Base-by-base conservation (phyloP, 805 yeast species). In the Saccharomycopsis sp. region DNA sequence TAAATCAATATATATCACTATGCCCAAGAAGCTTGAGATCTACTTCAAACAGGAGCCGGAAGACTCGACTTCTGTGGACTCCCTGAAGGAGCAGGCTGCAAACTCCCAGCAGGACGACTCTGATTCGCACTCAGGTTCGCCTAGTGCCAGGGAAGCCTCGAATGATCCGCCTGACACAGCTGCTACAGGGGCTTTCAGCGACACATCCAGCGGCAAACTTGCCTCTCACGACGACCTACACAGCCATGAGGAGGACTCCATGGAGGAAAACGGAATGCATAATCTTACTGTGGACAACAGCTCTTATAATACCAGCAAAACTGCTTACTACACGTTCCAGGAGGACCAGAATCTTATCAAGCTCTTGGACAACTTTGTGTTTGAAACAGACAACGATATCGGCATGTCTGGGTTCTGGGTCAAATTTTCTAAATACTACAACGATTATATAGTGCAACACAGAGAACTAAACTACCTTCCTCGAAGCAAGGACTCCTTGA, bases 331-430 rank as follows among this genome's bases (percentile, higher is more conserved):
- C 41, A 50, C 55, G 14, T 34, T 51, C n/a, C 52, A 50, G n/a
- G 61, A 58, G 52, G 61, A 58, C 52, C 22, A 35, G 20, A 52
- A 50, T 55, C 42, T 58, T 15, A 56, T 58, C 5, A 44, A 52
- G 15, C 44, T 55, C 42, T 44, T 58, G 38, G 42, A 23, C 19
- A 42, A 49, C 20, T 58, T 54, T 38, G 51, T 47, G 14, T 14
- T 22, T 19, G 24, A 35, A 12, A 47, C 53, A 12, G 38, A 41
- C 5, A 55, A 42, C 17, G 61, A 55, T n/a, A 56, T 56, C n/a
- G 58, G 58, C 5, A 54, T 56, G 9, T 51, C 52, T 1, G 61
- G 61, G 8, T 58, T 58, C 52, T 58, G 61, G 61, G 61, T 56
- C 7, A 52, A 38, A 8, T 58, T 58, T 47, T 52, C 57, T 23